These are phyloP conservation scores for Pythium rhizo-oryzae DNA, from an alignment of 352 stramenopile species.

Conservation along the genomic window DNA sequence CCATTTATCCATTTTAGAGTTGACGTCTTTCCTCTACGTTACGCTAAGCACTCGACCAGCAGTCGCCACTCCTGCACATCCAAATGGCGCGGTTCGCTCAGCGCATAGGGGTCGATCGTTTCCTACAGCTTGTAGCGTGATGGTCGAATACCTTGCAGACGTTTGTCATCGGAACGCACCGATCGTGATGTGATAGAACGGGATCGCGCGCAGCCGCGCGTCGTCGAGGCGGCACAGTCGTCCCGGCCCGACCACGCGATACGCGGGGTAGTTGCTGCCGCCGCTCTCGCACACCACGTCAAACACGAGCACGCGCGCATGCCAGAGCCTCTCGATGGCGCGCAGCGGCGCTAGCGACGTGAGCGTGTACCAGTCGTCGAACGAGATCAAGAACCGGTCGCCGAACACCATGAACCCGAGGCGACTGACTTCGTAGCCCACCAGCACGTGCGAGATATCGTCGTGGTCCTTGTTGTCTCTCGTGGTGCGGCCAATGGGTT, in stretches of 20 bases:
- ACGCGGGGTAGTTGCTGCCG: not conserved
- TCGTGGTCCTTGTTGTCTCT: no score
- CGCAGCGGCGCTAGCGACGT: conserved; percentile 18
- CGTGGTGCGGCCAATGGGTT: no score
- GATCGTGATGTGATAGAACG: no score
- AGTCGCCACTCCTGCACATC: conserved; percentile 11
- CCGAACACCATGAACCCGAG: conserved; percentile 23
- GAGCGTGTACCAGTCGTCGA: conserved; percentile 23
- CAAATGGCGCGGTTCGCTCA: not conserved
- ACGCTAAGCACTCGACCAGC: conserved; percentile 13
- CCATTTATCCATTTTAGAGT: conserved; percentile 2
- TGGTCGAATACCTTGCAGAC: no score
- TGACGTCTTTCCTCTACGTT: not conserved
- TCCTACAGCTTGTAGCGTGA: not conserved
- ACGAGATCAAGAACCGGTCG: conserved; percentile 15
- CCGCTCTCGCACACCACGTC: not conserved
- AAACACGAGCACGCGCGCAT: conserved; percentile 20
- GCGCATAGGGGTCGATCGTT: not conserved
- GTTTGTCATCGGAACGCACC: no score
- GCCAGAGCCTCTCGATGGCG: conserved; percentile 19
- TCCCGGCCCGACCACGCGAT: not conserved
- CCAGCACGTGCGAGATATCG: conserved; percentile 16
- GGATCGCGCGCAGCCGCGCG: not conserved
- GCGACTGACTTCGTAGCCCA: conserved; percentile 18
- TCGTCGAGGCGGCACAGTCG: conserved; percentile 7